Base-by-base conservation (phyloP, 2,329 filamentous ascomycete genomes). In the Colletotrichum musae region DNA sequence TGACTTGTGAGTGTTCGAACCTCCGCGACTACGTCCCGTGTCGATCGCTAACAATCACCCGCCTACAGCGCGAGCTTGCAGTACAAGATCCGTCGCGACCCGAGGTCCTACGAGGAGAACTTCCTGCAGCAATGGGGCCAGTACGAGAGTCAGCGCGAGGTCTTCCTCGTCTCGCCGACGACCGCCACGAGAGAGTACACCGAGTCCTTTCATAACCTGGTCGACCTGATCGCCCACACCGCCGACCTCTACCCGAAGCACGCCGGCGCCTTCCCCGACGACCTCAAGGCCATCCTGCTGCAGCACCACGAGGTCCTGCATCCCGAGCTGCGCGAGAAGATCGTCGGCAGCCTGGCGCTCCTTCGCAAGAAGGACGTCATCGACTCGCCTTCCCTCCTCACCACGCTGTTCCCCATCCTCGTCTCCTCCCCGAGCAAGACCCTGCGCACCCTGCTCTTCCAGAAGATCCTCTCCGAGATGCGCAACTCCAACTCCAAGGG, bases 141-240 rank as follows among this genome's bases (percentile, higher is more conserved):
- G 80, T 98, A 98, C 87, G 91, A 95, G 79, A 92, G 93, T 26
- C 93, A 97, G 78, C 91, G 93, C 70, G 94, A 97, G 77, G 94
- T 98, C 74, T 98, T 98, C 82, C 87, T 97, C 76, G 89, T 92
- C 50, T 93, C 94, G 56, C 96, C 96, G 6, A 86, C 91, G 15
- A 92, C 92, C 10, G 92, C 93, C 59, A 93, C 93, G 64, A 89
- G 92, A 75, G 92, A 92, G 53, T 93, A 94, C 54, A 86, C 95
- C 67, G 90, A 96, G 63, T 94, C 94, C 13, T 92, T 99, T 75
- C 92, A 93, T 75, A 95, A 98, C 77, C 88, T 97, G 74, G 93
- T 99, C 75, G 95, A 98, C 77, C 93, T 99, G 75, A 91, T 98
- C 74, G 91, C 95, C 21, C 96, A 99, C 82, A 93, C 97, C 71